Conservation (phyloP, 83 land plant genomes). For the Picea abies region DNA sequence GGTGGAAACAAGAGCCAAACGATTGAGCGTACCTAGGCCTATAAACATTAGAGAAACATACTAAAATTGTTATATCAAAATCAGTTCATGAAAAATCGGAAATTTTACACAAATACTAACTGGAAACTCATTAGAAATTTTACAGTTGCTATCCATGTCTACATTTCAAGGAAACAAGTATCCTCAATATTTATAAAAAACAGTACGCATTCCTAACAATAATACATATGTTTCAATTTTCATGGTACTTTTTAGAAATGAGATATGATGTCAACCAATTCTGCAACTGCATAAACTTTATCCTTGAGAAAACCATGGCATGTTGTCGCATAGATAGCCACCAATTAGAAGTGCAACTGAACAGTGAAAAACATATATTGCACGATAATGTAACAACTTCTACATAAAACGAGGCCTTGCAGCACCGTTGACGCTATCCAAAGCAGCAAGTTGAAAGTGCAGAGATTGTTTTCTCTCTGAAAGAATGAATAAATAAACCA, state of each 20-base stretch:
- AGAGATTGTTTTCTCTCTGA: background rate
- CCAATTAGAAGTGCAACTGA: background rate
- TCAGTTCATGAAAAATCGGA: background rate
- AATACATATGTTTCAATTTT: background rate
- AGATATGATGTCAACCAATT: background rate
- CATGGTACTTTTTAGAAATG: background rate
- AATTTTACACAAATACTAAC: background rate
- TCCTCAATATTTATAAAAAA: background rate
- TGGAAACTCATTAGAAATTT: background rate
- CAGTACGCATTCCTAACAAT: background rate
- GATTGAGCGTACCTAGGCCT: no score
- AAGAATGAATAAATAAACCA: conserved; percentile 18
- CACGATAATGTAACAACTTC: background rate
- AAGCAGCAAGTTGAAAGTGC: background rate
- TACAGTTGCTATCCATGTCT: background rate
- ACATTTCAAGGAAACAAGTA: background rate
- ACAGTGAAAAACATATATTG: background rate
- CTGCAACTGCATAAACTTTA: background rate
- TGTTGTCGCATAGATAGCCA: background rate
- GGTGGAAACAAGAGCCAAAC: no score
- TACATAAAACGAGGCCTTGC: background rate
- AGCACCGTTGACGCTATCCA: background rate
- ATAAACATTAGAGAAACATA: background rate
- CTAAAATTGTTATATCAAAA: background rate
- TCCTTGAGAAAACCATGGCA: background rate